Base-by-base conservation (phyloP, 768 basidiomycete genomes). In the Lepiota subincarnata region DNA sequence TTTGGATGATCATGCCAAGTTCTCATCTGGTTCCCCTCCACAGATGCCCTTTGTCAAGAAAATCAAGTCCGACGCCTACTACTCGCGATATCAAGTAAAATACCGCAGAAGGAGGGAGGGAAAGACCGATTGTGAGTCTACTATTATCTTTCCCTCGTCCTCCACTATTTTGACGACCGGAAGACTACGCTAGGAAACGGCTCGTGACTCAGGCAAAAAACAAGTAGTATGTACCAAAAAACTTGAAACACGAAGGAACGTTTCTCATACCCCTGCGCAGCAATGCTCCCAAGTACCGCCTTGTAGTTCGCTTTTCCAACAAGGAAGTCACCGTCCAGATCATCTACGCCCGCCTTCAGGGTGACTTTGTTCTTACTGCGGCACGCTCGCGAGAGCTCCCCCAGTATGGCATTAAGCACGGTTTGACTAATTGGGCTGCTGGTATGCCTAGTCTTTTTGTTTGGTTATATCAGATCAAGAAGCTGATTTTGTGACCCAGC, bases 301-400 rank as follows among this genome's bases (percentile, higher is more conserved):
- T 98, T 47, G 97, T 98, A 58, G 97, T 99, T 68, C 92, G 97
- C 63, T 94, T 98, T 84, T 96, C 95, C 63, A 98, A 99, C 84
- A 89, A 82, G 76, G 84, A 97, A 66, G 84, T 98, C 73, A 92
- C 97, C 70, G 86, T 87, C 64, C 93, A 96, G 72, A 87, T 99
- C 67, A 81, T 93, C 71, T 98, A 98, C 67, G 95, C 97, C 60
- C 97, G 96, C 64, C 79, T 99, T 59, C 92, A 96, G 73, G 97
- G 97, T 58, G 97, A 99, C 73, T 90, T 96, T 65, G 83, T 98
- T 62, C 79, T 99, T 62, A 83, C 83, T 53, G 79, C 91, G 46
- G 97, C 97, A 56, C 84, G 80, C 61, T 97, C 97, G 48, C 79
- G 77, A 67, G 97, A 99, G 73, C 87, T 98, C 45, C 92, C 93